Evolutionary conservation across 2,329 filamentous ascomycete genomes (phyloP).

Genomic region (Chalaropsis ovoidea): DNA sequence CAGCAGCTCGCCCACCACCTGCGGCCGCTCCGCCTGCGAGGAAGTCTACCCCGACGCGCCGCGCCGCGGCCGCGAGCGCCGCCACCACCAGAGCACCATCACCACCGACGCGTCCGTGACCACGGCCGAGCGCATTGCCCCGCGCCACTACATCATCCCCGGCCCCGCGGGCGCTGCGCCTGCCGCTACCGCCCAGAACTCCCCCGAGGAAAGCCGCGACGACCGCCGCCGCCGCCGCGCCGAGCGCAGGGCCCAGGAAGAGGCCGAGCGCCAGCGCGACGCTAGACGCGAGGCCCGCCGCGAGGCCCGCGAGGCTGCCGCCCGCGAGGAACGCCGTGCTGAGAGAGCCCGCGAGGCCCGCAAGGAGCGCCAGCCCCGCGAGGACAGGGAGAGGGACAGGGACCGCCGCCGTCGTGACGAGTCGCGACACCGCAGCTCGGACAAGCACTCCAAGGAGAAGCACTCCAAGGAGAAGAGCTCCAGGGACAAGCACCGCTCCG

Average conservation of each 20-base stretch:
- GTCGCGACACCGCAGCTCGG: neutral
- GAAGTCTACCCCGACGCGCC: slow-evolving; percentile 15
- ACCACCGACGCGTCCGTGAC: neutral
- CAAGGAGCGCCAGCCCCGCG: neutral
- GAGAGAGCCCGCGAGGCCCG: neutral
- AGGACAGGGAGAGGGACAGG: neutral
- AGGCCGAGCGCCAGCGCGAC: neutral
- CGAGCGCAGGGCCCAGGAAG: neutral
- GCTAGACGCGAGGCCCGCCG: neutral
- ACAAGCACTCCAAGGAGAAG: neutral
- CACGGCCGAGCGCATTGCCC: neutral
- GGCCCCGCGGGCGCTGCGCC: neutral
- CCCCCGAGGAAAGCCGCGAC: neutral
- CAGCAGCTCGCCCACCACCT: slow-evolving; percentile 13
- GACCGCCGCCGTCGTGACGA: neutral
- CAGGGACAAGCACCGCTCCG: neutral
- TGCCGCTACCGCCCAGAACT: neutral
- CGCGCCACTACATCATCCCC: slow-evolving; percentile 6
- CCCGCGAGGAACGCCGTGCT: neutral
- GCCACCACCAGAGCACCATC: neutral
- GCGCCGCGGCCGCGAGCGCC: neutral
- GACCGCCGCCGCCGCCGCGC: neutral
- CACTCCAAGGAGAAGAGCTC: neutral
- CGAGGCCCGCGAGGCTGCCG: neutral
- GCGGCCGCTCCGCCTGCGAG: slow-evolving; percentile 19